Evolutionary conservation across 306 rosid genomes (phyloP), one percentile per base, ranked within the genome.

Genomic region (Sesbania bispinosa): DNA sequence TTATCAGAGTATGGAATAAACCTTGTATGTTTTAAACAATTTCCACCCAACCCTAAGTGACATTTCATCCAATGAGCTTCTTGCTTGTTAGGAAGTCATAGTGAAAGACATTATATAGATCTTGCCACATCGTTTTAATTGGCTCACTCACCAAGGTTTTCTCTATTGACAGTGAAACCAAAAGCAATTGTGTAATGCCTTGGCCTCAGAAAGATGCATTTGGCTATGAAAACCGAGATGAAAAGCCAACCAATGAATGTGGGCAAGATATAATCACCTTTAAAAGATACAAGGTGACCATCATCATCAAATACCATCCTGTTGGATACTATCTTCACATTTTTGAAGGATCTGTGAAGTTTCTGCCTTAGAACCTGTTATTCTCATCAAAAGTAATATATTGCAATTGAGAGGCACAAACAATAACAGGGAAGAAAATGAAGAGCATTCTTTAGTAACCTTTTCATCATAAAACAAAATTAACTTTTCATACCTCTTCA

Each of bases 311-410:
- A 93, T 42, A 84, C 85, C 98, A 90, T 93, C 79, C 87, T 83
- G 82, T 93, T 93, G 32, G 97, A 90, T 58, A 93, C 89, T 24
- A 93, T 87, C 82, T 74, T 84, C 79, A 93, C 86, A 79, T 93
- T 93, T 75, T 83, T 88, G 75, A 93, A 93, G 43, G 84, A 76
- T 80, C 87, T 78, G 63, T 86, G 88, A 81, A 93, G 86, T 83
- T 93, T 93, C 82, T 87, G 94, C 38, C 97, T 83, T 14, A 93
- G 78, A 79, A 90, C 97, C 98, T 93, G 78, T 47, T 38, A 80
- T 53, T 30, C 64, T 53, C 68, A 32, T 29, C 73, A 80, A 61
- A 75, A 58, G 39, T 19, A 14, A 19, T 27, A 21, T 0, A 66
- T 9, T 35, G 68, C 77, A 36, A 43, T 67, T 75, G 61, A 63